These are phyloP conservation scores for Cryptosporidium meleagridis DNA, from an alignment of 169 alveolate genomes.

Conservation along the genomic window DNA sequence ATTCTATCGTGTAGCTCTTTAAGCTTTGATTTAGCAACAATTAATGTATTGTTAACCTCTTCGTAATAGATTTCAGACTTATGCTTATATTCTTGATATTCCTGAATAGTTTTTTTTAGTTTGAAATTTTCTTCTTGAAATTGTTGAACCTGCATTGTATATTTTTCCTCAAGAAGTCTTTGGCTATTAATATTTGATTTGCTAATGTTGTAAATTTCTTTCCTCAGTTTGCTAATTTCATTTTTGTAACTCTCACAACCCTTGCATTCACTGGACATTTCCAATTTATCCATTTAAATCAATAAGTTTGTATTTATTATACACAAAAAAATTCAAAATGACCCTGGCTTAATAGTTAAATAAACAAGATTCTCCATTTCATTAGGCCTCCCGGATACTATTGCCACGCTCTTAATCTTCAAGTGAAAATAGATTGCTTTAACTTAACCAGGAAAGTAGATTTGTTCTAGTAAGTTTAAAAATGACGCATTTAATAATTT, in stretches of 20 bases:
- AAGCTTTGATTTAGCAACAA: slow-evolving; percentile 58
- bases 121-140: not conserved
- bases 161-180: slow-evolving; percentile 13
- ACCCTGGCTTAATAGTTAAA: not conserved
- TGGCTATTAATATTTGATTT: slow-evolving; percentile 64
- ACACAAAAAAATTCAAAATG: not conserved
- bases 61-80: slow-evolving; percentile 43
- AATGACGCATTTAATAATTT: not conserved
- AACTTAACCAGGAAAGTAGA: not conserved
- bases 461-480: not conserved
- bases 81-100: slow-evolving; percentile 21
- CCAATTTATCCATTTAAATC: not conserved
- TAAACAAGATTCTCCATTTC: not conserved
- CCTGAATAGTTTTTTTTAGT: slow-evolving; percentile 2
- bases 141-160: slow-evolving; percentile 7
- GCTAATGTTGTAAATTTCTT: slow-evolving; percentile 16
- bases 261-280: not conserved
- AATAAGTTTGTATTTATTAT: not conserved
- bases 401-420: not conserved
- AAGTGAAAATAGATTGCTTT: not conserved
- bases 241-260: slow-evolving; percentile 1
- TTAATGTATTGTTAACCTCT: slow-evolving; percentile 25
- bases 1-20: slow-evolving; percentile 28
- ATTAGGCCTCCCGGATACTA: not conserved
- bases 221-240: slow-evolving; percentile 12